A percentile compares a stretch with the other conserved stretches of the same genome.
Conservation (phyloP, 495 filamentous ascomycete species). For the Aspergillus egyptiacus region DNA sequence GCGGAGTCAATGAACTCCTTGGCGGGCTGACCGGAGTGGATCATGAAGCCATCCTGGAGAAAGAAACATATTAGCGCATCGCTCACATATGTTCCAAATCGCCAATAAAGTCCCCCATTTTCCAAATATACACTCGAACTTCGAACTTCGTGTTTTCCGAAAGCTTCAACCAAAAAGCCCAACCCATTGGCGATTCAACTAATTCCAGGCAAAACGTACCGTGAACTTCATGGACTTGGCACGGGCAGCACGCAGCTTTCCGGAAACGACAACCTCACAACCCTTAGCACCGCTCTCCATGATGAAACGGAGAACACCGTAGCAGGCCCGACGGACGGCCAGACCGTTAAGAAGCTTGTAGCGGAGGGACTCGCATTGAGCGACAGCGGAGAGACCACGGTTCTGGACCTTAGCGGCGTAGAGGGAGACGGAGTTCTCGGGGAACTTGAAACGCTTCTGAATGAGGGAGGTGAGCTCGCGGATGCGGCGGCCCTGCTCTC, state of each 20-base stretch:
- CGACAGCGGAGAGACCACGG: conserved; percentile 97
- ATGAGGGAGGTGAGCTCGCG: conserved; percentile 99
- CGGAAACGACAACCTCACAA: conserved; percentile 98
- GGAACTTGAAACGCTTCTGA: conserved; percentile 99
- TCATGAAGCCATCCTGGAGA: conserved; percentile 95
- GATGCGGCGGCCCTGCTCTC: conserved; percentile 98
- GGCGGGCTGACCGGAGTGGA: conserved; percentile 99
- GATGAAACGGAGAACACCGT: conserved; percentile 99
- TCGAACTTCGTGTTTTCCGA: not conserved
- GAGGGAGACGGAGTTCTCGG: conserved; percentile 98
- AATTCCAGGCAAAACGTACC: conserved; percentile 42
- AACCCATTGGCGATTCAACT: not conserved
- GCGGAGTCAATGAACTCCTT: conserved; percentile 99
- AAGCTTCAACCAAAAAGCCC: not conserved
- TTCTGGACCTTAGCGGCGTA: conserved; percentile 99
- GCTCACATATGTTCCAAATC: not conserved
- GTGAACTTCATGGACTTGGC: conserved; percentile 99
- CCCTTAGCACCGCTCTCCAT: conserved; percentile 99
- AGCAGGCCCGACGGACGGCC: conserved; percentile 94
- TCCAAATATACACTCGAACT: not conserved
- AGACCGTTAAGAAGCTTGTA: conserved; percentile 99
- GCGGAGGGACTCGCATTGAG: conserved; percentile 98
- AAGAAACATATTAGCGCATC: conserved; percentile 4
- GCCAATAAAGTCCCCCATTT: not conserved
- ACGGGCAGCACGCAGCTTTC: conserved; percentile 96